Evolutionary conservation across 768 basidiomycete species (phyloP).

Genomic region (Kwoniella dendrophila): DNA sequence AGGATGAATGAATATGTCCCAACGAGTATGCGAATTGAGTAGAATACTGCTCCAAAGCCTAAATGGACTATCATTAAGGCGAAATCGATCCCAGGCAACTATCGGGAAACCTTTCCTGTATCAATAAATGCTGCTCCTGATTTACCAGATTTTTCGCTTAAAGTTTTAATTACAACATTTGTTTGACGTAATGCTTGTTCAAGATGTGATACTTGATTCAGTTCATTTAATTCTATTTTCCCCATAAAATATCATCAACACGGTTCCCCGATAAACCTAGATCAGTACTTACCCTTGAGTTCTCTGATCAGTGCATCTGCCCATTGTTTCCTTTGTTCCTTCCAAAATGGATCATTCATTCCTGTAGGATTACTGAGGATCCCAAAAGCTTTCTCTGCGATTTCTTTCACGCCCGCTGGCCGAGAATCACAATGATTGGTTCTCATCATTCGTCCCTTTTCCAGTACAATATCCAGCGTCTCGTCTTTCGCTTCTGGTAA

Average conservation of each 20-base stretch:
- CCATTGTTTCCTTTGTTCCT: slow-evolving; percentile 66
- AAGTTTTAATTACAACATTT: slow-evolving; percentile 4
- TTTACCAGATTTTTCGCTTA: slow-evolving; percentile 8
- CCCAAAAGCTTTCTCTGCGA: slow-evolving; percentile 16
- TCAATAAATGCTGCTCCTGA: slow-evolving; percentile 28
- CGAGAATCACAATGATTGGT: not conserved
- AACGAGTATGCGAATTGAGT: too few species aligned
- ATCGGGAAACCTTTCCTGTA: too few species aligned
- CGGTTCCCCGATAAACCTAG: not conserved
- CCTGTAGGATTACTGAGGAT: slow-evolving; percentile 1
- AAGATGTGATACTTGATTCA: slow-evolving; percentile 18
- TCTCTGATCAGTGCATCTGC: slow-evolving; percentile 73
- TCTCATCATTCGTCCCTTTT: slow-evolving; percentile 3
- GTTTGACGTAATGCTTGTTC: slow-evolving; percentile 29
- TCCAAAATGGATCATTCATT: slow-evolving; percentile 61
- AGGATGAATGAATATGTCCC: too few species aligned
- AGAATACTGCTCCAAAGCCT: too few species aligned
- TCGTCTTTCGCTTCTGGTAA: not conserved
- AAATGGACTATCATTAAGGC: too few species aligned
- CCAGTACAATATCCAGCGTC: not conserved
- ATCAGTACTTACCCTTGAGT: not conserved
- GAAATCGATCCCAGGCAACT: too few species aligned
- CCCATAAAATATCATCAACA: not conserved
- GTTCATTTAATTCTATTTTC: slow-evolving; percentile 1
- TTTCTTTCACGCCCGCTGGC: not conserved